A percentile compares a stretch with the other conserved stretches of the same genome.
Conservation (phyloP, 345 rosid genomes). For the Carallia brachiata region DNA sequence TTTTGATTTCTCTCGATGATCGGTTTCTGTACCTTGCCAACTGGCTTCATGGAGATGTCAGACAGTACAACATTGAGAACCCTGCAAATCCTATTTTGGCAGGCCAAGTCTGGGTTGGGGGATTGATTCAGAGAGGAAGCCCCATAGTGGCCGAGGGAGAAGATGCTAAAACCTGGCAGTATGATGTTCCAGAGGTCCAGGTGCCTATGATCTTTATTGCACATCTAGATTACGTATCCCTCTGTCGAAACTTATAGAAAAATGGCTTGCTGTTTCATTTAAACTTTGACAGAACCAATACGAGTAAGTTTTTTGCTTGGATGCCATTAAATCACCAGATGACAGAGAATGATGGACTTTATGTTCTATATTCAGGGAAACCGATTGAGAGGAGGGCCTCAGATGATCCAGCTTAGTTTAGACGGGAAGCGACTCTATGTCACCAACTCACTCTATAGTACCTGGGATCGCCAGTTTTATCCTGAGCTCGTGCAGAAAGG, state of each 20-base stretch:
- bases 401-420: slow-evolving; percentile 85
- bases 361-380: slow-evolving; percentile 47
- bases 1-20: slow-evolving; percentile 86
- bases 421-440: slow-evolving; percentile 88
- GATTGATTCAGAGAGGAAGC: slow-evolving; percentile 67
- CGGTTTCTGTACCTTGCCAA: slow-evolving; percentile 75
- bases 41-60: slow-evolving; percentile 95
- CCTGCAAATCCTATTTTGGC: slow-evolving; percentile 63
- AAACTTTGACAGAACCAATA: too few relatives aligned
- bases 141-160: slow-evolving; percentile 57
- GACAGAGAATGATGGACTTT: neutral
- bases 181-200: slow-evolving; percentile 69
- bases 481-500: slow-evolving; percentile 78
- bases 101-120: slow-evolving; percentile 89
- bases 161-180: slow-evolving; percentile 66
- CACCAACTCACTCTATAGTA: slow-evolving; percentile 86
- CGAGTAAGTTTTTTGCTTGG: too few relatives aligned
- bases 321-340: too few relatives aligned
- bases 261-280: too few relatives aligned
- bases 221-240: neutral
- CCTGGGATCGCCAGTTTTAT: slow-evolving; percentile 84
- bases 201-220: slow-evolving; percentile 31
- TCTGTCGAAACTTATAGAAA: too few relatives aligned
- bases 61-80: slow-evolving; percentile 85
- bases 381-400: slow-evolving; percentile 77